Evolutionary conservation across 1,284 basidiomycete species (phyloP), one percentile per base, ranked within the genome.

Genomic region (Ceratobasidium sp.): DNA sequence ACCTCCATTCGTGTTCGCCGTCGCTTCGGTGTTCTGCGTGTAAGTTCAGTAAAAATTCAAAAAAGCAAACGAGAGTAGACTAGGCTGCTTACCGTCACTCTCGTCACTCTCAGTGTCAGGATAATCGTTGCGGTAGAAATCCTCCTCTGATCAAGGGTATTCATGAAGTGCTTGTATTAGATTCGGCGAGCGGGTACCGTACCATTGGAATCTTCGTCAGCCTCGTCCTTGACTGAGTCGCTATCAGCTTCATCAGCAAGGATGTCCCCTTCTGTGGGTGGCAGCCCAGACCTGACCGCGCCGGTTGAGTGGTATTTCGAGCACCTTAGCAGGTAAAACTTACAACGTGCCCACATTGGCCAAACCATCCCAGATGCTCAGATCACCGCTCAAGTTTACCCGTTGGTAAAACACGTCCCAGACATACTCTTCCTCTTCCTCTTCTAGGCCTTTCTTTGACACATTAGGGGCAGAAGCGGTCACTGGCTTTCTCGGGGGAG

Each of bases 151-250:
- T 17, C n/a, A 68, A 26, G 33, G 26, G 37, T n/a, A n/a, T 42
- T 37, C 47, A 63, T 11, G 26, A n/a, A 42, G 11, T 1, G 33
- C 23, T 47, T 11, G 13, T 28, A 13, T 2, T 8, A 54, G 37
- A 51, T n/a, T n/a, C n/a, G n/a, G 49, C 26, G 47, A 60, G 35
- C 20, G 28, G 17, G 54, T 33, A 23, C 31, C 75, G 11, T 47
- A 77, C 77, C 77, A 54, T 77, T 77, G 10, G 77, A 77, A 51
- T 77, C 77, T 69, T 77, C 77, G 17, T 77, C 77, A 51, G 77
- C 77, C 58, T 77, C 77, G 47, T 77, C 77, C 56, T 75, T 75
- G 35, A 69, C 77, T 11, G 77, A 77, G 51, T 78, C 77, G 33
- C 67, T 75, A n/a, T 69, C 68, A 31, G 58, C 73, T 17, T 78